phyloP scores from a whole-genome alignment of 305 asterid genomes.

The Solanum hybrid region DNA sequence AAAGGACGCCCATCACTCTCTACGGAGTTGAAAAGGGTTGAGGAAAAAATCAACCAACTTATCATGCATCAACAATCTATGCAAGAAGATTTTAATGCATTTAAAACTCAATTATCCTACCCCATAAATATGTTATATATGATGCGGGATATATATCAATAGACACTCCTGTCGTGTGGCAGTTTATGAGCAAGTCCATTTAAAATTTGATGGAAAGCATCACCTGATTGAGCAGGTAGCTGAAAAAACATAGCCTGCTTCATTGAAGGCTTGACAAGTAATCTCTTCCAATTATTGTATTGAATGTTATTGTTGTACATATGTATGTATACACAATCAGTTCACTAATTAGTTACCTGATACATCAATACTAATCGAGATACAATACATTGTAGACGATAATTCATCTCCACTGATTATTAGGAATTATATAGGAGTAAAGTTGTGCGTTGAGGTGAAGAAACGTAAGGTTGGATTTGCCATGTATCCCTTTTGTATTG shows the following conservation, averaged over 20 bases:
- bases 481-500: too few relatives aligned
- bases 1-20: not conserved
- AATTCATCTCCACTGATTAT: not conserved
- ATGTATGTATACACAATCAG: too few relatives aligned
- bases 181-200: constrained; percentile 60
- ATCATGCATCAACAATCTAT: not conserved
- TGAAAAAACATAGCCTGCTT: constrained; percentile 71
- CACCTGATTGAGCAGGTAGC: constrained; percentile 61
- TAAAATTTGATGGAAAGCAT: constrained; percentile 64
- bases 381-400: not conserved
- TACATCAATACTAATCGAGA: not conserved
- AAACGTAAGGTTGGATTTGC: not conserved
- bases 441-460: not conserved
- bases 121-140: not conserved
- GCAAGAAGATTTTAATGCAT: not conserved
- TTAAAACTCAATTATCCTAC: not conserved
- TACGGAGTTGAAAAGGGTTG: not conserved
- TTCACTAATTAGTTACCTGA: too few relatives aligned
- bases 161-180: constrained; percentile 38
- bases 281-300: constrained; percentile 16
- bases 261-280: constrained; percentile 69
- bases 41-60: not conserved
- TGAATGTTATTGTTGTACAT: too few relatives aligned
- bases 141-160: not conserved
- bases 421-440: not conserved